Conservation (phyloP, 2,329 filamentous ascomycete species). For the Calonectria ilicicola region DNA sequence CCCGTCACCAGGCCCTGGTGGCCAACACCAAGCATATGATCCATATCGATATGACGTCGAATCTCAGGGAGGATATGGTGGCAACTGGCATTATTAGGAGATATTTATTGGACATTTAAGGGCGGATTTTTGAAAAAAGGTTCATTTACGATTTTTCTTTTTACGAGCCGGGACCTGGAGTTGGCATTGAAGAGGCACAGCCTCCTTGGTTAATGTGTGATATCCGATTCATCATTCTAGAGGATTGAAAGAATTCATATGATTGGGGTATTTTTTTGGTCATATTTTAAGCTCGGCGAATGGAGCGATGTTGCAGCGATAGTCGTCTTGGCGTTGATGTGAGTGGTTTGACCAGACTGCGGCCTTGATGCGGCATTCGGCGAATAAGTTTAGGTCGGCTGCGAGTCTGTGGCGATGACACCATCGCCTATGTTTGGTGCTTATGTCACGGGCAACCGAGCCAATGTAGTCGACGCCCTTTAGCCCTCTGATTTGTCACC, state of each 20-base stretch:
- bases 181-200: conserved; percentile 7
- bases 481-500: conserved; percentile 29
- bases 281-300: conserved; percentile 4
- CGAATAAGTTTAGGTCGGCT: not conserved
- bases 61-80: conserved; percentile 45
- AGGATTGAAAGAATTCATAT: conserved; percentile 20
- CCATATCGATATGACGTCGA: conserved; percentile 53
- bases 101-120: conserved; percentile 7
- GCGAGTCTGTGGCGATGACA: not conserved
- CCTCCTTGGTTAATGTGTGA: conserved; percentile 18
- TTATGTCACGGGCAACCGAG: conserved; percentile 13
- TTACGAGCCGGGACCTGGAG: conserved; percentile 7
- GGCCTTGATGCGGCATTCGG: not conserved
- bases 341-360: not conserved
- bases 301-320: conserved; percentile 11
- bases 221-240: conserved; percentile 19
- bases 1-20: conserved; percentile 37
- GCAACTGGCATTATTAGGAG: conserved; percentile 39
- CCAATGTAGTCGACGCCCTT: conserved; percentile 23
- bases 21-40: conserved; percentile 51
- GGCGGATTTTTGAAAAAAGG: conserved; percentile 1
- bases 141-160: conserved; percentile 17
- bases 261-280: conserved; percentile 19
- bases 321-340: not conserved
- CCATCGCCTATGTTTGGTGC: conserved; percentile 9